Evolutionary conservation across 345 rosid genomes (phyloP), one percentile per base, ranked within the genome.

Genomic region (Syzygium oleosum): DNA sequence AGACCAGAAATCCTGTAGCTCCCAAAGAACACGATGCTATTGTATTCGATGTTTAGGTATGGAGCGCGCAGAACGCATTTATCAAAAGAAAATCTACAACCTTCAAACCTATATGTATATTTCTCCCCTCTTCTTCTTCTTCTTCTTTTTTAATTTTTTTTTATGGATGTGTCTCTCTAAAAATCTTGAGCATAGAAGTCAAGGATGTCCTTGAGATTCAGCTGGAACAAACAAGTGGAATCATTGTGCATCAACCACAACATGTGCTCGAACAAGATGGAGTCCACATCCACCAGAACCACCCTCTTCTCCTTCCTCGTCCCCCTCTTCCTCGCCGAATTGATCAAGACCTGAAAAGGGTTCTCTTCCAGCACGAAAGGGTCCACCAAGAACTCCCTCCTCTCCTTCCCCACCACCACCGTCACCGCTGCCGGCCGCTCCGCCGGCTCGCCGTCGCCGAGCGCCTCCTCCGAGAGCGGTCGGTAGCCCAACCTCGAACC

Each of bases 231-330:
- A 87, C 95, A 93, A 79, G 95, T 91, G 51, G 84, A 91, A 89
- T 96, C 98, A 86, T 95, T 94, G 8, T 91, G 86, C 94, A 95
- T 89, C 89, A 97, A 91, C 98, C 97, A 97, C 87, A 96, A 12
- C 96, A 96, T 94, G 84, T 97, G 99, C 92, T 97, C 99, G 86
- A 96, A 97, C 93, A 97, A 89, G 85, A 97, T 94, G 4, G 97
- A 91, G 89, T 97, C 99, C 38, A 96, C 93, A 65, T 93, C 93
- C 78, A 96, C 93, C 54, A 90, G 90, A 14, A 96, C 87, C 14
- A 92, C 94, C 85, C 89, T 91, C 84, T 65, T 88, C 34, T 63
- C 86, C 87, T 88, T 85, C 77, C 84, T 88, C 86, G 52, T 83
- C 84, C 54, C 88, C 85, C 22, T 77, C 25, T 38, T 43, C 87